A percentile compares a stretch with the other conserved stretches of the same genome.
phyloP scores from a whole-genome alignment of 495 filamentous ascomycete species.

The Hypoxylon subgilvum region DNA sequence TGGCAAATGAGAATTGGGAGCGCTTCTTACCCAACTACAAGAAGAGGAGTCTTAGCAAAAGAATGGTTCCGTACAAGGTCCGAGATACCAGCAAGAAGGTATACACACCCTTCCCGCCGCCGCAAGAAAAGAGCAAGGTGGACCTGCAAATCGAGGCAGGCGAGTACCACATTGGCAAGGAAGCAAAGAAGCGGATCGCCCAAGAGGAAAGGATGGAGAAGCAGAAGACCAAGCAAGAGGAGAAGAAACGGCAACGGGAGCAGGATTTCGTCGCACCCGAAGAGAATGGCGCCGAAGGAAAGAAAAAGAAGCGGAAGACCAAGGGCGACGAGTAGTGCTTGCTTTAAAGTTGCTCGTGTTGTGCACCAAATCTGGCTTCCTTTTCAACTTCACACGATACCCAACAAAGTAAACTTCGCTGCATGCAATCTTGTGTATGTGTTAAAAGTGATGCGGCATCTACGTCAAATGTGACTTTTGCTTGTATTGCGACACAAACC shows the following conservation, averaged over 20 bases:
- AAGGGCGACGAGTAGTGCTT: slow-evolving; percentile 54
- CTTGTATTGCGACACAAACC: not conserved
- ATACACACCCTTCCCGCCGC: slow-evolving; percentile 79
- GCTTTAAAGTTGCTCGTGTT: slow-evolving; percentile 2
- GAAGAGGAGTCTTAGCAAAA: slow-evolving; percentile 87
- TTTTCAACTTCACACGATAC: slow-evolving; percentile 26
- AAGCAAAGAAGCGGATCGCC: slow-evolving; percentile 82
- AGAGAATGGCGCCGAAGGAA: slow-evolving; percentile 68
- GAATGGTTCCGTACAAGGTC: slow-evolving; percentile 81
- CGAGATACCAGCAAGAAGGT: slow-evolving; percentile 91
- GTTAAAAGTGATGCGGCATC: too few species aligned
- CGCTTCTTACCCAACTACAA: slow-evolving; percentile 98
- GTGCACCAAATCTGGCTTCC: slow-evolving; percentile 12
- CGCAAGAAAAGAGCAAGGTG: slow-evolving; percentile 77
- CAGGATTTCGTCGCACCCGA: slow-evolving; percentile 85
- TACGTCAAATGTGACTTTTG: too few species aligned
- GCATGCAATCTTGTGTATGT: too few species aligned
- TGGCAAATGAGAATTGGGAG: slow-evolving; percentile 89
- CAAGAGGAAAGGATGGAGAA: slow-evolving; percentile 80
- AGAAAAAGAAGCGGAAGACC: slow-evolving; percentile 63
- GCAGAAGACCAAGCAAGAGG: slow-evolving; percentile 81
- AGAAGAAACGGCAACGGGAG: slow-evolving; percentile 84
- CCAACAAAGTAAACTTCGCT: too few species aligned
- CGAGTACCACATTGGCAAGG: slow-evolving; percentile 93
- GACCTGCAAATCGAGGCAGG: slow-evolving; percentile 97